phyloP scores from a whole-genome alignment of 2,329 filamentous ascomycete genomes.

The Dendrostoma leiphaemia region DNA sequence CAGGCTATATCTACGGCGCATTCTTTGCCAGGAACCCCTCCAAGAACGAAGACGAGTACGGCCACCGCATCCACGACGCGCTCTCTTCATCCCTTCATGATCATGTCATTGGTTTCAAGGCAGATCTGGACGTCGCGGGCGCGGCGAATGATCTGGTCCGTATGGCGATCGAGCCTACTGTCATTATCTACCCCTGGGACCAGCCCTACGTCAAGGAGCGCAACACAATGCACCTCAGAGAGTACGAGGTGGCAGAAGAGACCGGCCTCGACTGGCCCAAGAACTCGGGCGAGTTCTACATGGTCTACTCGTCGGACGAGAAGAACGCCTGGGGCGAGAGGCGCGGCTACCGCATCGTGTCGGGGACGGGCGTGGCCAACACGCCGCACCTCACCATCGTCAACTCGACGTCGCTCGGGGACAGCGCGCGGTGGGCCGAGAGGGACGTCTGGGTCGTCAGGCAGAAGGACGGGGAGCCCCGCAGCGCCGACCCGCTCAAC shows the following conservation, averaged over 20 bases:
- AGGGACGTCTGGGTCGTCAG: constrained; percentile 37
- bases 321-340: constrained; percentile 40
- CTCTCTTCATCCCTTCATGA: constrained; percentile 36
- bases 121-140: constrained; percentile 37
- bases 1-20: constrained; percentile 35
- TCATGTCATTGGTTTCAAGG: constrained; percentile 39
- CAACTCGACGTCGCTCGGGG: constrained; percentile 33
- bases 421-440: constrained; percentile 21
- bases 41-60: constrained; percentile 31
- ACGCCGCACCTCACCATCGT: constrained; percentile 22
- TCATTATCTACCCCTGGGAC: constrained; percentile 21
- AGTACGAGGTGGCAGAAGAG: constrained; percentile 11
- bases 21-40: constrained; percentile 28
- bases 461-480: constrained; percentile 44
- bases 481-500: constrained; percentile 35
- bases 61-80: constrained; percentile 32
- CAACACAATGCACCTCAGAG: constrained; percentile 18
- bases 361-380: constrained; percentile 25
- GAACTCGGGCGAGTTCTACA: constrained; percentile 35
- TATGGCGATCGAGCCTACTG: constrained; percentile 31
- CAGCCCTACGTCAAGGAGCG: constrained; percentile 14
- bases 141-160: constrained; percentile 31
- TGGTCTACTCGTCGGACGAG: constrained; percentile 31
- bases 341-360: constrained; percentile 42
- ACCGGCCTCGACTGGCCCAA: constrained; percentile 26